A percentile compares a stretch with the other conserved stretches of the same genome.
These are phyloP conservation scores for Smittium culicis DNA, from an alignment of 371 early-diverging fungal genomes.

Conservation along the genomic window DNA sequence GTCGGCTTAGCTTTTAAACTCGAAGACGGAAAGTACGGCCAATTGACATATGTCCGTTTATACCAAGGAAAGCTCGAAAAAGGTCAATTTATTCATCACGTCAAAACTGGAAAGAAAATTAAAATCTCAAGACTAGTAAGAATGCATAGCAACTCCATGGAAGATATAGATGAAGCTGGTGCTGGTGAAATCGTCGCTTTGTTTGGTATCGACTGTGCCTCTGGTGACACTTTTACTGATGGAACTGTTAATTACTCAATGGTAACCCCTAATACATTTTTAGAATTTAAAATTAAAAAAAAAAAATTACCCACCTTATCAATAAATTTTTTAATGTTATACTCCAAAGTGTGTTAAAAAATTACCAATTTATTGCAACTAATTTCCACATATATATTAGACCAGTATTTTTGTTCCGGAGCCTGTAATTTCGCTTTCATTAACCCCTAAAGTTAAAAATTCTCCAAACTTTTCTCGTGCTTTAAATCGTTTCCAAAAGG, in stretches of 20 bases:
- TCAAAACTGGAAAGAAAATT: constrained; percentile 82
- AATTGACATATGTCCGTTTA: constrained; percentile 90
- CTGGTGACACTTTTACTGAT: constrained; percentile 94
- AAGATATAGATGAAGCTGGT: constrained; percentile 86
- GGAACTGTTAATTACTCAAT: constrained; percentile 73
- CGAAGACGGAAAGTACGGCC: constrained; percentile 91
- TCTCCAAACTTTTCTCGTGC: constrained; percentile 89
- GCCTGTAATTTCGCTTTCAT: constrained; percentile 88
- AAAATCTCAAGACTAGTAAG: constrained; percentile 92
- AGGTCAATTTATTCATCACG: constrained; percentile 75
- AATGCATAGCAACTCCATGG: constrained; percentile 97
- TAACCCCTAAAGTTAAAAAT: constrained; percentile 81
- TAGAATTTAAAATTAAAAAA: not conserved
- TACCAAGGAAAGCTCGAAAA: constrained; percentile 87
- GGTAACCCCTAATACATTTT: constrained; percentile 18
- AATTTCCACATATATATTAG: too few relatives aligned
- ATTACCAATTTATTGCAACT: too few relatives aligned
- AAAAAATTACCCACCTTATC: not conserved
- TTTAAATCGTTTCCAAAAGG: constrained; percentile 83
- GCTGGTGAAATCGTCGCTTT: constrained; percentile 96
- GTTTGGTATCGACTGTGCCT: constrained; percentile 95
- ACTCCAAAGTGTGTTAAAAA: too few relatives aligned
- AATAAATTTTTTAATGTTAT: too few relatives aligned
- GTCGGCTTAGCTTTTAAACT: constrained; percentile 89
- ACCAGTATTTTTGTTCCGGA: constrained; percentile 95